Base-by-base conservation (phyloP, 2,329 filamentous ascomycete species). In the Seiridium unicorne region DNA sequence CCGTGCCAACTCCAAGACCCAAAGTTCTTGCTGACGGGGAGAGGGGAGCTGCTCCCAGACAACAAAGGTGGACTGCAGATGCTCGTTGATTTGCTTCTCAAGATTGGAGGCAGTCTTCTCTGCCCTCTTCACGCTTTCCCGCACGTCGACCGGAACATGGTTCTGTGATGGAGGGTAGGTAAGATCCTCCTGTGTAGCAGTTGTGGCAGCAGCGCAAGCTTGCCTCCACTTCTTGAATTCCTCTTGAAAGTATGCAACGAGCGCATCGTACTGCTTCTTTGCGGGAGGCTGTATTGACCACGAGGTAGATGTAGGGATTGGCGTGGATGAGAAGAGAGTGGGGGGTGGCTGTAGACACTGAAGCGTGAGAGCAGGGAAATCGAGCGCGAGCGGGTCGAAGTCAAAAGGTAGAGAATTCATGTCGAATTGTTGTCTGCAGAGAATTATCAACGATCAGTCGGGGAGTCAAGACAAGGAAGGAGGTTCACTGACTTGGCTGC, bases 311-410 rank as follows among this genome's bases (percentile, higher is more conserved):
- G 89, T 92, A 1, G 92, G 81, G 68, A 96, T 89, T 36, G 93
- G 92, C 5, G 89, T 91, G 0, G 89, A 85, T 8, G 91, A 90
- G 76, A 93, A 94, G 5, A 97, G 81, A 0, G 92, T 95, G 3
- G 91, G 88, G 3, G 93, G 92, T 8, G 91, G 83, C 42, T 90
- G 86, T 1, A 98, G 85, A 65, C 94, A 89, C 64, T 90, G 91
- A 9, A 97, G 84, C 42, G 89, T 92, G 46, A 98, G 83, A 5
- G 90, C 88, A 5, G 93, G 92, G 69, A 97, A 97, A 61, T 92
- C 92, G 72, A 96, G 86, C 4, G 90, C 83, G 62, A 93, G 85
- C 40, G 94, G 90, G 65, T 97, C 91, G 76, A 97, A 96, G 65
- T 94, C 90, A 67, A 89, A 89, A 3, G 86, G 85, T 66, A 80